Conservation (phyloP, 2,329 filamentous ascomycete genomes). For the Leptographium radiaticola region DNA sequence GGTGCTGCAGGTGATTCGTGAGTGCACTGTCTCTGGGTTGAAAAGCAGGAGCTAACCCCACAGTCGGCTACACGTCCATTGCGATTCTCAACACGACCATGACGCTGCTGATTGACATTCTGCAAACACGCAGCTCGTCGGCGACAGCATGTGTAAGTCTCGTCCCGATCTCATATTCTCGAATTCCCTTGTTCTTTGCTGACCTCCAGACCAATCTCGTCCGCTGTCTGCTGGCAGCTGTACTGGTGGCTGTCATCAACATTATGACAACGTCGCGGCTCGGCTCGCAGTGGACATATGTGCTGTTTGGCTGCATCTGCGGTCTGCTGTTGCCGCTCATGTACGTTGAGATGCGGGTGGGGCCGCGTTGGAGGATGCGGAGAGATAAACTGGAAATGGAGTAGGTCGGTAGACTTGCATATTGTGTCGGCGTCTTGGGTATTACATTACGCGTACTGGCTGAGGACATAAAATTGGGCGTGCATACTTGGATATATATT, state of each 20-base stretch:
- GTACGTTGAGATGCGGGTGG: background rate
- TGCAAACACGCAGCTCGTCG: slow-evolving; percentile 17
- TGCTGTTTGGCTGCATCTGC: background rate
- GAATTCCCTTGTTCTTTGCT: background rate
- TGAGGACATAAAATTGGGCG: too few relatives aligned
- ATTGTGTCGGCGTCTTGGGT: too few relatives aligned
- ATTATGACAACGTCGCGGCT: background rate
- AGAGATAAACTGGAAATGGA: background rate
- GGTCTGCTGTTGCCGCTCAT: background rate
- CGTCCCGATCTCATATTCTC: background rate
- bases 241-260: background rate
- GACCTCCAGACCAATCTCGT: background rate
- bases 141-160: slow-evolving; percentile 14
- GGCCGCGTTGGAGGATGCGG: background rate
- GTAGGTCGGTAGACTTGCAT: too few relatives aligned
- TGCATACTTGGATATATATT: too few relatives aligned
- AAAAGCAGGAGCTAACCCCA: background rate
- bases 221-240: background rate
- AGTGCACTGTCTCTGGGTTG: background rate
- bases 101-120: slow-evolving; percentile 19
- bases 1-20: slow-evolving; percentile 13
- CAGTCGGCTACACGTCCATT: slow-evolving; percentile 18
- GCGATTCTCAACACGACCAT: slow-evolving; percentile 19
- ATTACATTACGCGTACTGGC: too few relatives aligned
- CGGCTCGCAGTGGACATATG: background rate